Conservation (phyloP, 2,329 filamentous ascomycete species). For the Epichloe coenophiala region DNA sequence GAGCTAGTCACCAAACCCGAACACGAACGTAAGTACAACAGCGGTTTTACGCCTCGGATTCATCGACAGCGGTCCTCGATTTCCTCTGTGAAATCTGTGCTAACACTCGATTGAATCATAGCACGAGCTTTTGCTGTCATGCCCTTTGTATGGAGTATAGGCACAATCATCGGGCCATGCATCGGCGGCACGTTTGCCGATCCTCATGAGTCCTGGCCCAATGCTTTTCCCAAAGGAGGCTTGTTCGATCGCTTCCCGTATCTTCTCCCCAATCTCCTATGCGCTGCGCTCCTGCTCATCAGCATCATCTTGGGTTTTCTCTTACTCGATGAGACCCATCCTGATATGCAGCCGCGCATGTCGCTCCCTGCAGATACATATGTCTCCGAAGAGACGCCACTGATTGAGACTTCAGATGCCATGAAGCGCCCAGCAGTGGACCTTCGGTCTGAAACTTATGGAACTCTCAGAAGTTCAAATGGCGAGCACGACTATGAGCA, state of each 20-base stretch:
- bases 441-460: constrained; percentile 65
- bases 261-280: constrained; percentile 78
- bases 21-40: constrained; percentile 60
- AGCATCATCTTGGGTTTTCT: constrained; percentile 74
- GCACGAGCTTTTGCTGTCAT: constrained; percentile 80
- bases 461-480: constrained; percentile 42
- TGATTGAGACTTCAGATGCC: constrained; percentile 62
- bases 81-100: constrained; percentile 1
- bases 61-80: neutral
- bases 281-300: constrained; percentile 58
- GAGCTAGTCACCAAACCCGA: constrained; percentile 74
- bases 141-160: constrained; percentile 88
- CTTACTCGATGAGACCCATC: constrained; percentile 78
- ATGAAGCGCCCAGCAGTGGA: constrained; percentile 61
- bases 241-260: constrained; percentile 74
- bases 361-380: constrained; percentile 34
- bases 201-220: constrained; percentile 61
- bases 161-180: constrained; percentile 76
- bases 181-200: constrained; percentile 80
- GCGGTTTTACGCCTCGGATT: no score
- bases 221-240: constrained; percentile 50
- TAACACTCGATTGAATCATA: constrained; percentile 19
- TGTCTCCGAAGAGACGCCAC: constrained; percentile 54
- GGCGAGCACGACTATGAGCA: constrained; percentile 34
- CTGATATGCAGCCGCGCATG: constrained; percentile 54